These are phyloP conservation scores for Mycena epipterygia DNA, from an alignment of 768 basidiomycete genomes.

Conservation along the genomic window DNA sequence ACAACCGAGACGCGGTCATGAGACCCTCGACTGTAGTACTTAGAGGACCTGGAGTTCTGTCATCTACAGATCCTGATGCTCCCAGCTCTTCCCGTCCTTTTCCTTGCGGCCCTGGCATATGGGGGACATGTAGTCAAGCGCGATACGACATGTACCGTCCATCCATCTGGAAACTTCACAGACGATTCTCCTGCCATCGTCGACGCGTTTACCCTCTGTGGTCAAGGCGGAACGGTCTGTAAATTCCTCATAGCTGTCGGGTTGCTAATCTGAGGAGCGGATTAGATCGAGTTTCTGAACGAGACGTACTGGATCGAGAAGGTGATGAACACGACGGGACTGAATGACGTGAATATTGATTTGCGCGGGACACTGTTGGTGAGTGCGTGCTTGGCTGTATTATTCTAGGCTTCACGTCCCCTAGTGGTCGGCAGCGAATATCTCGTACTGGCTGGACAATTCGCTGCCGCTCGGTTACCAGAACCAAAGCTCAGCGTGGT, in stretches of 20 bases:
- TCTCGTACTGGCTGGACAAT: conserved; percentile 54
- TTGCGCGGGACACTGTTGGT: conserved; percentile 52
- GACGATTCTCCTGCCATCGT: conserved; percentile 44
- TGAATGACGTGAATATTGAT: conserved; percentile 50
- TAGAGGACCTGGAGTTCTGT: background rate
- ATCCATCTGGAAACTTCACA: conserved; percentile 36
- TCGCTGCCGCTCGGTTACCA: conserved; percentile 51
- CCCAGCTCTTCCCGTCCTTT: background rate
- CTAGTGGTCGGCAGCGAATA: conserved; percentile 49
- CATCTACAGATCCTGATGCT: conserved; percentile 17
- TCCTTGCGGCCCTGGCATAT: background rate
- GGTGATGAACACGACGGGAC: conserved; percentile 48
- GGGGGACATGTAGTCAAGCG: conserved; percentile 17
- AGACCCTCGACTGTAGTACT: background rate
- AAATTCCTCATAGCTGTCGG: background rate
- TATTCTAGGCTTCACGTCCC: background rate
- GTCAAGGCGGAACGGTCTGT: conserved; percentile 19
- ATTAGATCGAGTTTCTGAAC: too few species aligned
- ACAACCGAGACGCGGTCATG: background rate
- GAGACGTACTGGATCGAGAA: conserved; percentile 53
- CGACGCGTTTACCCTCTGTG: conserved; percentile 36
- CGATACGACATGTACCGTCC: conserved; percentile 35
- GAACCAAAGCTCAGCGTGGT: conserved; percentile 54
- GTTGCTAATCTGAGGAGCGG: background rate
- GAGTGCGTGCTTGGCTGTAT: conserved; percentile 23